A percentile compares a stretch with the other conserved stretches of the same genome.
phyloP scores from a whole-genome alignment of 2,329 filamentous ascomycete species.

The Stagonosporopsis tanaceti region DNA sequence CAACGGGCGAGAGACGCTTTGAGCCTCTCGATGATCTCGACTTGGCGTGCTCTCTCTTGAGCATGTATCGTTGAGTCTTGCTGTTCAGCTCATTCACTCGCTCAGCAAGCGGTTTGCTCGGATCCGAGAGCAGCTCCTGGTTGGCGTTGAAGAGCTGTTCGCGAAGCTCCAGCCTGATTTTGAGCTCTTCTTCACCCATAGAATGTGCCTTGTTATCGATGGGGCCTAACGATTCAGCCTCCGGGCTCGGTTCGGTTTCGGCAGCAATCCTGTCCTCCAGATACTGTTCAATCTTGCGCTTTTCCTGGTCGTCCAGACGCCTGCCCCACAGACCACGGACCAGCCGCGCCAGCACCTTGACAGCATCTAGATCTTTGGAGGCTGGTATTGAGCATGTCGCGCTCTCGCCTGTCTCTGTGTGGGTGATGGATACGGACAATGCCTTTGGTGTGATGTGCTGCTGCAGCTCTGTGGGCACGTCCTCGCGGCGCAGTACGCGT shows the following conservation, averaged over 20 bases:
- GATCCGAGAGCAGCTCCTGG: constrained; percentile 24
- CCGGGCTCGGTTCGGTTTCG: neutral
- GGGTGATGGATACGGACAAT: constrained; percentile 35
- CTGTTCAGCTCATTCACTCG: constrained; percentile 22
- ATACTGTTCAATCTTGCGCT: constrained; percentile 33
- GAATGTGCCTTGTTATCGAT: constrained; percentile 16
- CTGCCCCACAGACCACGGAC: constrained; percentile 35
- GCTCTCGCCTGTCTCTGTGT: constrained; percentile 36
- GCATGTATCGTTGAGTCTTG: constrained; percentile 25
- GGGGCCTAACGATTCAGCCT: constrained; percentile 3
- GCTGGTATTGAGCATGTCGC: constrained; percentile 34
- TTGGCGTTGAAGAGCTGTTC: constrained; percentile 15
- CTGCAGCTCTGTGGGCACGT: constrained; percentile 25
- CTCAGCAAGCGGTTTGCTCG: constrained; percentile 22
- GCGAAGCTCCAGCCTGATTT: constrained; percentile 12
- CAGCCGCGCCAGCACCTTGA: constrained; percentile 35
- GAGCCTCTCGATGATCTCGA: constrained; percentile 21
- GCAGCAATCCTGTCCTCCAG: constrained; percentile 24
- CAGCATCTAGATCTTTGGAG: constrained; percentile 27
- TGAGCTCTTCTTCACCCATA: constrained; percentile 17
- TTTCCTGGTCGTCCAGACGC: constrained; percentile 34
- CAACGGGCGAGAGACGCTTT: constrained; percentile 34
- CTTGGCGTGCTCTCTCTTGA: constrained; percentile 28
- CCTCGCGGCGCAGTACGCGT: constrained; percentile 57
- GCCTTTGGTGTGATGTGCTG: constrained; percentile 21